phyloP scores from a whole-genome alignment of 768 basidiomycete species.

The Tulasnella sp. region DNA sequence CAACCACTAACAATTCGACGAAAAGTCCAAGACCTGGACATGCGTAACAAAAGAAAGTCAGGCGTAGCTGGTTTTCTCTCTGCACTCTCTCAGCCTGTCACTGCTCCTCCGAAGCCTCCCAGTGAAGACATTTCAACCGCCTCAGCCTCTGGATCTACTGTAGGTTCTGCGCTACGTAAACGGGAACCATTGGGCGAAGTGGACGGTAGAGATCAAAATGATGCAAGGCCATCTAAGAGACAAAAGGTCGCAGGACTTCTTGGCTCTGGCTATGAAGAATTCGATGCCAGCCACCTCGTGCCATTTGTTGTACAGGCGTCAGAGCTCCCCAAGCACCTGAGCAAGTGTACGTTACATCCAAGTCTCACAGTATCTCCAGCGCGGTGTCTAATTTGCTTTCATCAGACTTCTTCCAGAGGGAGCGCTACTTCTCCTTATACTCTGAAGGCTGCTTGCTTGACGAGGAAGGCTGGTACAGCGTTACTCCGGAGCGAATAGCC shows the following conservation, averaged over 20 bases:
- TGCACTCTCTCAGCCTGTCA: neutral
- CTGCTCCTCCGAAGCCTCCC: neutral
- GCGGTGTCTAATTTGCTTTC: neutral
- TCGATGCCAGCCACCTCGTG: constrained; percentile 64
- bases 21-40: neutral
- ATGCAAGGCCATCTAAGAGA: constrained; percentile 21
- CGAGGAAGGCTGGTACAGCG: constrained; percentile 95
- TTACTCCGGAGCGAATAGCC: constrained; percentile 92
- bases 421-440: constrained; percentile 73
- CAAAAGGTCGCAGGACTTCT: constrained; percentile 27
- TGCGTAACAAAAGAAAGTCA: neutral
- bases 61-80: neutral
- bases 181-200: neutral
- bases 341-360: constrained; percentile 62
- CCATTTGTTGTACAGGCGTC: constrained; percentile 54
- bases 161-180: neutral
- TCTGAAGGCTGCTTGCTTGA: constrained; percentile 79
- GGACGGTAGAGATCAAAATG: neutral
- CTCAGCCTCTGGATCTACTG: neutral
- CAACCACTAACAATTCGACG: neutral
- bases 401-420: constrained; percentile 79
- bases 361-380: neutral
- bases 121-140: neutral
- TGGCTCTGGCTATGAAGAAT: constrained; percentile 24
- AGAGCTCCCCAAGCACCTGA: constrained; percentile 67